These are phyloP conservation scores for Blepharisma japonicum DNA, from an alignment of 73 alveolate genomes.

Conservation along the genomic window DNA sequence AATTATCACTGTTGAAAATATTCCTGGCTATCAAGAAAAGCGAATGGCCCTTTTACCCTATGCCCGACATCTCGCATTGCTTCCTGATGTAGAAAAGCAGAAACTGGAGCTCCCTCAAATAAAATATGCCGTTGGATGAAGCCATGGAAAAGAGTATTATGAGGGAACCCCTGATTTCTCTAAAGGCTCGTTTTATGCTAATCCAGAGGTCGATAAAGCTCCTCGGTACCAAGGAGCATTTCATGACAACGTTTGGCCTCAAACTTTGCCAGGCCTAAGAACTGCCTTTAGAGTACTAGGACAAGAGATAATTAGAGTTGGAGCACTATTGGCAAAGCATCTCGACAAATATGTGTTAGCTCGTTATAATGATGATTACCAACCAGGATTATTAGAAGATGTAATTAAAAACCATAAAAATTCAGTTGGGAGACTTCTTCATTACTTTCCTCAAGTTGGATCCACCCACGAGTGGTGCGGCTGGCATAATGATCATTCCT, in stretches of 20 bases:
- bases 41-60: conserved; percentile 52
- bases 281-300: conserved; percentile 55
- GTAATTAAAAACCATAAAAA: conserved; percentile 36
- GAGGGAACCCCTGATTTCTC: conserved; percentile 57
- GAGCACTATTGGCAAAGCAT: conserved; percentile 55
- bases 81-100: conserved; percentile 43
- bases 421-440: conserved; percentile 66
- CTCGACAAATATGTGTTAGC: conserved; percentile 54
- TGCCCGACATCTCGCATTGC: conserved; percentile 49
- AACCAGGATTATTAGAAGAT: conserved; percentile 41
- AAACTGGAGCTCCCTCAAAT: conserved; percentile 50
- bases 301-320: conserved; percentile 46
- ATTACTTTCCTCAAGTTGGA: conserved; percentile 55
- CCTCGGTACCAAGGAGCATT: conserved; percentile 18
- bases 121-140: conserved; percentile 62
- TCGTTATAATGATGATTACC: conserved; percentile 31
- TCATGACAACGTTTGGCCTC: conserved; percentile 58
- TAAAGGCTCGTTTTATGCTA: conserved; percentile 70
- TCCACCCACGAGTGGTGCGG: conserved; percentile 67
- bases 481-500: conserved; percentile 78
- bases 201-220: conserved; percentile 48
- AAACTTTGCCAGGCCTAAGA: conserved; percentile 56
- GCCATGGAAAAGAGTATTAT: conserved; percentile 64
- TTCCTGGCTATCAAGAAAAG: conserved; percentile 55
- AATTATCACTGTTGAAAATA: conserved; percentile 42